Evolutionary conservation across 805 yeast species (phyloP).

Genomic region (Zygosaccharomyces gambellarensis): DNA sequence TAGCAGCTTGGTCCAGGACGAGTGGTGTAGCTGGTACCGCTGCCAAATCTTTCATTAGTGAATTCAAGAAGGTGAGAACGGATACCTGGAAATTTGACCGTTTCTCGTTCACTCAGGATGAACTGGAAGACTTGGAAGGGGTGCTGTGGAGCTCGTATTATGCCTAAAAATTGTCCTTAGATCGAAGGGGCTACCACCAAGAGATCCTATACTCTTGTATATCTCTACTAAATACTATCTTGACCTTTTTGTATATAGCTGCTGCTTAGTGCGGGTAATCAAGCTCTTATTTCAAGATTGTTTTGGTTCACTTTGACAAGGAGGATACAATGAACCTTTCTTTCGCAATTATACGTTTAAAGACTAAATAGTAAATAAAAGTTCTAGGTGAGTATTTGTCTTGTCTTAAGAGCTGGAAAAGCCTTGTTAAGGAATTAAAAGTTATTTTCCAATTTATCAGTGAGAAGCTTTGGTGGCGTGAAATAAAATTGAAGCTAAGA

Average conservation of each 20-base stretch:
- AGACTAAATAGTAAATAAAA: neutral
- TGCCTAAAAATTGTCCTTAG: constrained; percentile 40
- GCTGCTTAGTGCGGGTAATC: neutral
- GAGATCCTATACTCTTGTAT: neutral
- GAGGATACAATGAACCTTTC: constrained; percentile 1
- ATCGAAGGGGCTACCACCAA: neutral
- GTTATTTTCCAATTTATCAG: neutral
- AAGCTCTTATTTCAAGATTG: neutral
- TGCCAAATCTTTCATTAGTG: constrained; percentile 74
- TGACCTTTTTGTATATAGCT: neutral
- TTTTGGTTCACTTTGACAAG: neutral
- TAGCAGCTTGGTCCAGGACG: constrained; percentile 69
- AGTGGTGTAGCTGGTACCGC: constrained; percentile 78
- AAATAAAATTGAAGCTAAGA: neutral
- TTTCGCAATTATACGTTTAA: neutral
- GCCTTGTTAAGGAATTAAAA: neutral
- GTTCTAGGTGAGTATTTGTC: neutral
- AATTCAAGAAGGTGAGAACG: constrained; percentile 84
- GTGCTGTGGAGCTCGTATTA: constrained; percentile 90
- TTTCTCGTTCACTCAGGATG: constrained; percentile 65
- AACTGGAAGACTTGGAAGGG: constrained; percentile 88
- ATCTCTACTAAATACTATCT: neutral
- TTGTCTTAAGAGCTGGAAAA: neutral
- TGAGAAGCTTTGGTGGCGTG: neutral
- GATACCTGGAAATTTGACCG: constrained; percentile 96